Percentiles rank a stretch among this genome's conserved stretches.
These are phyloP conservation scores for Aspergillus neotritici DNA, from an alignment of 2,329 filamentous ascomycete genomes.

Conservation along the genomic window DNA sequence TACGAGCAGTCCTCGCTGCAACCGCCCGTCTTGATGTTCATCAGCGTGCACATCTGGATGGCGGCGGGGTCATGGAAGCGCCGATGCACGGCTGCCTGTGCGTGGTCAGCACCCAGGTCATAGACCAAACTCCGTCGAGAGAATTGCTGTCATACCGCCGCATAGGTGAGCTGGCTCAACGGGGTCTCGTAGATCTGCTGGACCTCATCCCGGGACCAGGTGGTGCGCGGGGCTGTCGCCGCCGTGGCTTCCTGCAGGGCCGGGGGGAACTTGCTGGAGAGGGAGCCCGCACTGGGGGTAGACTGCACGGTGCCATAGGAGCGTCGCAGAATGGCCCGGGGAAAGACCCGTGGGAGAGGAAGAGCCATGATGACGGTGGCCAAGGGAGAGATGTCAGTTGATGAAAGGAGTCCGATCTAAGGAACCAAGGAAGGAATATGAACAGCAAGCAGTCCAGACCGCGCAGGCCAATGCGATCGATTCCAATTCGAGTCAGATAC, in stretches of 20 bases:
- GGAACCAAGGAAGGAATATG: background rate
- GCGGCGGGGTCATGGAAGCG: constrained; percentile 78
- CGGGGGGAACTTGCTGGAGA: constrained; percentile 26
- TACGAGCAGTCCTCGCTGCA: constrained; percentile 92
- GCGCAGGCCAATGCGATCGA: no score
- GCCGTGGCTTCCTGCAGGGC: constrained; percentile 33
- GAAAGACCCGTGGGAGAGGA: constrained; percentile 24
- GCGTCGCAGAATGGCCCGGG: constrained; percentile 23
- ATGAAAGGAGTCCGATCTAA: background rate
- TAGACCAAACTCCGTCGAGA: background rate
- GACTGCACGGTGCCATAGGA: constrained; percentile 39
- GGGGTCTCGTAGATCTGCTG: constrained; percentile 75
- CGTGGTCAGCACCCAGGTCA: background rate
- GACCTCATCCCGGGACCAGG: constrained; percentile 80
- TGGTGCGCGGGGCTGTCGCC: constrained; percentile 52
- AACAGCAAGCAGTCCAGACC: background rate
- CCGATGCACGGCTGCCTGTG: constrained; percentile 70
- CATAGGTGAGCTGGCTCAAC: constrained; percentile 70
- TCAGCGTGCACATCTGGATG: constrained; percentile 87
- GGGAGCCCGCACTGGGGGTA: constrained; percentile 26
- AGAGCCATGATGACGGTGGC: constrained; percentile 22
- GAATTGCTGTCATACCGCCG: constrained; percentile 53
- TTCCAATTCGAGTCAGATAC: no score
- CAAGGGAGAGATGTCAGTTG: background rate
- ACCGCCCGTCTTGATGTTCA: constrained; percentile 95